Evolutionary conservation across 192 early-diverging fungal genomes (phyloP).

Genomic region (Coemansia javaensis): DNA sequence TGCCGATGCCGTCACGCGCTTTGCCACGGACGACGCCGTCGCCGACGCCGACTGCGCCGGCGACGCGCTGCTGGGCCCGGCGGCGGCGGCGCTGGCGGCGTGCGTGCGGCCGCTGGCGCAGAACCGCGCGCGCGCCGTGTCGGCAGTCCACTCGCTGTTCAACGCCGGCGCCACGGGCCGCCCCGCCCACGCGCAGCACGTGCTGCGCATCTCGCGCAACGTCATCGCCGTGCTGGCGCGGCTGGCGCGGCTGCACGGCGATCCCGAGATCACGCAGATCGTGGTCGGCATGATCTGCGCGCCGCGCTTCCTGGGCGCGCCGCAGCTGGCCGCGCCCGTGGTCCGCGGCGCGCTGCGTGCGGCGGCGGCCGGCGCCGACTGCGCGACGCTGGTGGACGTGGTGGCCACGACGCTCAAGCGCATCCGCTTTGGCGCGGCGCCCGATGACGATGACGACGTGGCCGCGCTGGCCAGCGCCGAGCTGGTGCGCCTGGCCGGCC

Average conservation of each 20-base stretch:
- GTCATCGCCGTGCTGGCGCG: conserved; percentile 31
- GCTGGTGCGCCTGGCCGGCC: conserved; percentile 18
- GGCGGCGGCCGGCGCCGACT: conserved; percentile 58
- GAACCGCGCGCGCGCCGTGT: conserved; percentile 9
- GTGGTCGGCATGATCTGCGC: conserved; percentile 64
- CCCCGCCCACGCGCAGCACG: neutral
- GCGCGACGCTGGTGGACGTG: conserved; percentile 57
- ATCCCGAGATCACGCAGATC: conserved; percentile 53
- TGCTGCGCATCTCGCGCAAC: conserved; percentile 37
- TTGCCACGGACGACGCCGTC: conserved; percentile 17
- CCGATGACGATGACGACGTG: conserved; percentile 3
- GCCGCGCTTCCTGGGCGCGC: conserved; percentile 50
- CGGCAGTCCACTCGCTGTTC: conserved; percentile 32
- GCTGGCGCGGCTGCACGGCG: conserved; percentile 18
- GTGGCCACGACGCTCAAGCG: conserved; percentile 38
- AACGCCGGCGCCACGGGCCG: conserved; percentile 6
- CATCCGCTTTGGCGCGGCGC: conserved; percentile 24
- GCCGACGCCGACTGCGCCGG: conserved; percentile 6
- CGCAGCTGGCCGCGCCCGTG: conserved; percentile 48
- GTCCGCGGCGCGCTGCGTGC: conserved; percentile 56
- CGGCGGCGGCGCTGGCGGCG: conserved; percentile 25
- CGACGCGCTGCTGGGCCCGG: conserved; percentile 18
- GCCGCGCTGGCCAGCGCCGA: conserved; percentile 14
- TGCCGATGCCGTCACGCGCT: conserved; percentile 5
- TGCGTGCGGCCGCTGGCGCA: conserved; percentile 4